Base-by-base conservation (phyloP, 148 eudicot genomes). In the Cornus kousa region DNA sequence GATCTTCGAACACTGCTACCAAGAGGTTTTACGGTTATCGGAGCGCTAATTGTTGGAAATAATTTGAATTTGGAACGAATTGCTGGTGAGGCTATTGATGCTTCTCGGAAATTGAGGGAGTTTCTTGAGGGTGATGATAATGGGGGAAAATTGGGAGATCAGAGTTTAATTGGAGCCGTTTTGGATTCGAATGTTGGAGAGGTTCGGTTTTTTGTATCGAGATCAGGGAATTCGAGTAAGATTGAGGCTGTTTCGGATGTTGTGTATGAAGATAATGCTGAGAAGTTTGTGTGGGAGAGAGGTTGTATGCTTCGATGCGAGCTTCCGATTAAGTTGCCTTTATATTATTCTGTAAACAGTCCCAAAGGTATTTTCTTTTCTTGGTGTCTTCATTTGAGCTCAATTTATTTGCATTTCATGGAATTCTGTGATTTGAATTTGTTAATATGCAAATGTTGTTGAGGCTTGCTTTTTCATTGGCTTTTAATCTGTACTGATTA, bases 21-120 rank as follows among this genome's bases (percentile, higher is more conserved):
- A 22, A 91, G 85, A 79, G 98, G 99, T 0, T 91, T 96, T 39
- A 93, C 92, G 73, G 90, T 96, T 12, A 87, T 90, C 31, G 99
- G 99, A 64, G 99, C 97, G n/a, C 23, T 92, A 73, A 85, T 92
- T 78, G 75, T 81, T 53, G 86, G 84, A 28, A 75, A 81, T 48
- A 74, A 82, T 70, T 78, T 82, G 64, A 80, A 85, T 74, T 66
- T 32, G 60, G 92, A 79, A 37, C 79, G 77, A 75, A 40, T 55
- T 78, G 93, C 90, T 2, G 67, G 76, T 46, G 79, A 85, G 83
- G 97, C 97, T 40, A 79, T 96, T 32, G 81, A 72, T 48, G 85
- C 89, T 2, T 87, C 85, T 48, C 11, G 83, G 43, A 81, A 84
- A 53, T 43, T 96, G 86, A 90, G 92, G 86, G 80, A 85, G 64